A percentile compares a stretch with the other conserved stretches of the same genome.
phyloP scores from a whole-genome alignment of 176 grass and related monocot species.

The Triticum dicoccoides region DNA sequence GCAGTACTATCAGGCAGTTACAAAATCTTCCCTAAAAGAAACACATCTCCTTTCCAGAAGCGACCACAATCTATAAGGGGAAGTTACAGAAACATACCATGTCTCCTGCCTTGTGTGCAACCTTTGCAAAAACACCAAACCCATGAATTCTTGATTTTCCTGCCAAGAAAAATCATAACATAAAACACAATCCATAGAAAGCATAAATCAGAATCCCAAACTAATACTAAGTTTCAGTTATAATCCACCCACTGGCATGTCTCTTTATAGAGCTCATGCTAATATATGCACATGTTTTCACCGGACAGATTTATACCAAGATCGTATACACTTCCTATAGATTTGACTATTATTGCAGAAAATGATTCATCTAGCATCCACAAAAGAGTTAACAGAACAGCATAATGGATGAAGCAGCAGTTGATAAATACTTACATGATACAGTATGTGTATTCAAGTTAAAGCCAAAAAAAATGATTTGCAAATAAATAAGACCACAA shows the following conservation, averaged over 20 bases:
- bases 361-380: not conserved
- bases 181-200: slow-evolving; percentile 8
- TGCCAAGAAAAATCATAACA: slow-evolving; percentile 26
- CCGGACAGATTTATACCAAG: slow-evolving; percentile 2
- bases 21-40: slow-evolving; percentile 5
- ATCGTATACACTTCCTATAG: slow-evolving; percentile 22
- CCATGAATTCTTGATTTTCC: slow-evolving; percentile 99
- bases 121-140: slow-evolving; percentile 95
- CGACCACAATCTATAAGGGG: slow-evolving; percentile 18
- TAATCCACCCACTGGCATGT: slow-evolving; percentile 14
- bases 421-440: slow-evolving; percentile 5
- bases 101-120: slow-evolving; percentile 93
- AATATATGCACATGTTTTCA: not conserved
- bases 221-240: slow-evolving; percentile 13
- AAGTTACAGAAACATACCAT: slow-evolving; percentile 63
- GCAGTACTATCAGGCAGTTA: not conserved
- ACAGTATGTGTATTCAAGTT: not conserved
- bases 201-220: slow-evolving; percentile 19
- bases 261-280: not conserved
- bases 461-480: not conserved
- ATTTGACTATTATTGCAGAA: not conserved
- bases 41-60: slow-evolving; percentile 18
- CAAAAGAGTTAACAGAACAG: slow-evolving; percentile 20
- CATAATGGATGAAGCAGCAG: not conserved
- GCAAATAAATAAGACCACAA: slow-evolving; percentile 10